Conservation (phyloP, 192 early-diverging fungal species). For the Powellomyces hirtus region DNA sequence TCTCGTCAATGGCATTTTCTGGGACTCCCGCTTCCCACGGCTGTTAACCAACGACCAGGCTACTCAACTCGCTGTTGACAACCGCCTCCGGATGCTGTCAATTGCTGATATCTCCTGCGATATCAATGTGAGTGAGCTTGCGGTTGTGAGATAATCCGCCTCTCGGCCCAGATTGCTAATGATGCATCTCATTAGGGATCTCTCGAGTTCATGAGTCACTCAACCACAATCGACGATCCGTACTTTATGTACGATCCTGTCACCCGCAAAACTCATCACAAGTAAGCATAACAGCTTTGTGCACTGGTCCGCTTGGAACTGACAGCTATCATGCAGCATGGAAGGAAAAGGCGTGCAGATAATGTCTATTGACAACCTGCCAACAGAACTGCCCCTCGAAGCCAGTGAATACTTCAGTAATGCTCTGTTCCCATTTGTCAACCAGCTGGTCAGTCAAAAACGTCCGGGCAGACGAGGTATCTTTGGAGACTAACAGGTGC, state of each 20-base stretch:
- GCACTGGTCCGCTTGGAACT: no score
- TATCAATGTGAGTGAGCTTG: conserved; percentile 72
- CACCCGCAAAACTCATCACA: conserved; percentile 62
- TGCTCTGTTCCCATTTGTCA: conserved; percentile 75
- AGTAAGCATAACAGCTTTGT: conserved; percentile 35
- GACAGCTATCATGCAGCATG: no score
- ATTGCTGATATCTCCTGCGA: conserved; percentile 95
- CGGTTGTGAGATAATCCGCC: not conserved
- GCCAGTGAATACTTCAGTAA: conserved; percentile 91
- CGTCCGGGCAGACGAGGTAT: not conserved
- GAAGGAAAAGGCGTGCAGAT: conserved; percentile 88
- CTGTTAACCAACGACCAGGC: conserved; percentile 85
- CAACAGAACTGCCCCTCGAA: conserved; percentile 93
- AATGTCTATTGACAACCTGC: conserved; percentile 96
- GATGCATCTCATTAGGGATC: conserved; percentile 59
- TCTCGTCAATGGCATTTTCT: conserved; percentile 92
- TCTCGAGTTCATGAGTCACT: conserved; percentile 90
- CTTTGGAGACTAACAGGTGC: no score
- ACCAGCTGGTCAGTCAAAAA: conserved; percentile 66
- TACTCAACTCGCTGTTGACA: conserved; percentile 62
- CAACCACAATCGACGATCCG: conserved; percentile 85
- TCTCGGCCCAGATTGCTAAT: no score
- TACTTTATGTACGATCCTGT: conserved; percentile 92
- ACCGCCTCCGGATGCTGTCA: conserved; percentile 71
- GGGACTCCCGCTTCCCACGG: conserved; percentile 83